phyloP scores from a whole-genome alignment of 371 early-diverging fungal genomes.

The Vairimorpha necatrix region DNA sequence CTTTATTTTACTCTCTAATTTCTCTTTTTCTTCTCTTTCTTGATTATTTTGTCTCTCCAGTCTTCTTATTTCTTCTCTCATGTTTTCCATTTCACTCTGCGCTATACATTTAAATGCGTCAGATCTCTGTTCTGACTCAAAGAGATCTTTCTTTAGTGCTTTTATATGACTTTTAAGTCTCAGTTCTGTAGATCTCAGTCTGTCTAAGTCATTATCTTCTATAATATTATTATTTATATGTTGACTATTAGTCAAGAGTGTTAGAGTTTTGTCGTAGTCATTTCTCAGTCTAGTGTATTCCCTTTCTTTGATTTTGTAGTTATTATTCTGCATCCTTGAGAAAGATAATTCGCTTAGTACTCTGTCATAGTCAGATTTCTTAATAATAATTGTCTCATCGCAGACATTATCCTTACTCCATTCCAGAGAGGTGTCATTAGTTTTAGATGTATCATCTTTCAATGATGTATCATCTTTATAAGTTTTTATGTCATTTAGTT shows the following conservation, averaged over 20 bases:
- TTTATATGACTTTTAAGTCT: conserved; percentile 40
- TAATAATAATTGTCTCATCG: conserved; percentile 11
- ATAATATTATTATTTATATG: background rate
- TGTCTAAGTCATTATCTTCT: conserved; percentile 33
- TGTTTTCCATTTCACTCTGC: conserved; percentile 6
- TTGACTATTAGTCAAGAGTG: conserved; percentile 31
- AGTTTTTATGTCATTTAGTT: background rate
- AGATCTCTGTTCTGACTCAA: conserved; percentile 27
- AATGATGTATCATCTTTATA: too few relatives aligned
- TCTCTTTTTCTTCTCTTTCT: background rate
- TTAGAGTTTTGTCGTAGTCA: conserved; percentile 40
- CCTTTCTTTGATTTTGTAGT: conserved; percentile 24
- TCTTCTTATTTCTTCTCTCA: conserved; percentile 9
- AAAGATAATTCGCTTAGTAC: background rate
- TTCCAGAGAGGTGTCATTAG: background rate
- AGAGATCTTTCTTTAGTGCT: conserved; percentile 44
- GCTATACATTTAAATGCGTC: conserved; percentile 28
- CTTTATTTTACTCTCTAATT: background rate
- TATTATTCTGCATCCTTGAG: background rate
- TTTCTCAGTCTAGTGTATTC: conserved; percentile 24
- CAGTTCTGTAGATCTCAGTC: conserved; percentile 20
- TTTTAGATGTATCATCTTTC: too few relatives aligned
- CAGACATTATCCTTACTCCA: conserved; percentile 18
- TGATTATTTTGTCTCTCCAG: conserved; percentile 8
- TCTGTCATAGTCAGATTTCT: conserved; percentile 23